Conservation (phyloP, 2,329 filamentous ascomycete species). For the Colletotrichum camelliae region DNA sequence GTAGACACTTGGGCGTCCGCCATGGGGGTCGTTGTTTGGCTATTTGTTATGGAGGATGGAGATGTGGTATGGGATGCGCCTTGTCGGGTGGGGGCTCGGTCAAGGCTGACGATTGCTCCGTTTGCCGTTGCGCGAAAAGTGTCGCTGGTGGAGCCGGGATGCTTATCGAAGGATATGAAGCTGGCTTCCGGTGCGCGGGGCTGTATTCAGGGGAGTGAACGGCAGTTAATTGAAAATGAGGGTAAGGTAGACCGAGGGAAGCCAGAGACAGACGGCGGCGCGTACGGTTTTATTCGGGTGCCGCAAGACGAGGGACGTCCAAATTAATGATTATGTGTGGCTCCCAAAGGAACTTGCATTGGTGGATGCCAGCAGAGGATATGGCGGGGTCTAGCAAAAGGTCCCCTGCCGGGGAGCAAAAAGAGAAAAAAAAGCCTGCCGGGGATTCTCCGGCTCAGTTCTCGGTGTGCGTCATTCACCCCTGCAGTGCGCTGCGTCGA, state of each 20-base stretch:
- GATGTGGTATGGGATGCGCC: not conserved
- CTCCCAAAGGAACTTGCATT: conserved; percentile 6
- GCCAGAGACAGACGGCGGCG: not conserved
- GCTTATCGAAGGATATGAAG: not conserved
- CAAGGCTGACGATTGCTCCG: not conserved
- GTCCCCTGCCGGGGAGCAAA: not conserved
- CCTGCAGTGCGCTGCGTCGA: not conserved
- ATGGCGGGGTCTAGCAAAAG: not conserved
- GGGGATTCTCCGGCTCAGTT: conserved; percentile 4
- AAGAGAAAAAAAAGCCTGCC: not conserved
- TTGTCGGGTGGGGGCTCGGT: not conserved
- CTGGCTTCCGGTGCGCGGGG: not conserved
- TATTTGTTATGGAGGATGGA: too few species aligned
- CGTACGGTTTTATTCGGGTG: not conserved
- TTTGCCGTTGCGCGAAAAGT: not conserved
- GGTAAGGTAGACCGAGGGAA: not conserved
- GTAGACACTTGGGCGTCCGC: conserved; percentile 1
- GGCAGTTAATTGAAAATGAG: not conserved
- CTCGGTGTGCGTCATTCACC: conserved; percentile 21
- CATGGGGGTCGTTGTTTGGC: not conserved
- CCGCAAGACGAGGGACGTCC: conserved; percentile 9
- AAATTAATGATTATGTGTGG: conserved; percentile 21
- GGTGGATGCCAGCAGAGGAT: not conserved
- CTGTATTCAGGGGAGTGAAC: not conserved
- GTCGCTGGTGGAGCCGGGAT: not conserved